Evolutionary conservation across 108 stramenopile genomes (phyloP), one percentile per base, ranked within the genome.

Genomic region (Aurantiochytrium sp.): DNA sequence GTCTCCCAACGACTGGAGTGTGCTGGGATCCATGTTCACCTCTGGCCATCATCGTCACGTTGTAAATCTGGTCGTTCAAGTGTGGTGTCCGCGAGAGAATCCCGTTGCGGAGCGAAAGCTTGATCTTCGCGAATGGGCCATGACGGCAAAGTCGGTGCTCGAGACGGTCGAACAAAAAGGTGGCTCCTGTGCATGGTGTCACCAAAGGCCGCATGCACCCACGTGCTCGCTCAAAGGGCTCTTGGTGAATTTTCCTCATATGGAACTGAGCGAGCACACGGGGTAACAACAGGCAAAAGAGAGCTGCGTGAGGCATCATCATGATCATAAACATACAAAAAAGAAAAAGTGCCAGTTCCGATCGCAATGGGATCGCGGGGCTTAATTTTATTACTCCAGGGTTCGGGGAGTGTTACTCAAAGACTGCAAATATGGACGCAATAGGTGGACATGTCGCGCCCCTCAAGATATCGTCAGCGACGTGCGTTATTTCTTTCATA

Each of bases 61-160:
- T 6, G 76, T 83, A 12, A 47, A 83, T 83, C 76, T 83, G 49
- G 76, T 83, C 51, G 51, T 53, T 12, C 76, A 83, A 35, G 76
- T 83, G 49, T 83, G 76, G 76, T 83, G 76, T 45, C 76, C 76
- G 51, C 76, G 76, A 19, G 76, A 83, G 51, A 83, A 83, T 23
- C 76, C 76, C 12, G 76, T 83, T 83, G 12, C 76, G 51, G 14
- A 69, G 64, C 45, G 76, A 8, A 83, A 83, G 28, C 3, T 83
- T 6, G 28, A 53, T 28, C 51, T 83, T 12, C 76, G 51, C 10
- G 19, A 83, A 25, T 83, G 76, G 76, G 76, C 76, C 51, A 53
- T 28, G 6, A 53, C 45, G 19, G 76, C 76, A 0, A 83, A 83
- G 51, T 25, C 49, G n/a, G 51, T 53, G 45, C 51, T 83, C 4